A percentile compares a stretch with the other conserved stretches of the same genome.
These are phyloP conservation scores for Paecilomyces fulvus DNA, from an alignment of 2,329 filamentous ascomycete species.

Conservation along the genomic window DNA sequence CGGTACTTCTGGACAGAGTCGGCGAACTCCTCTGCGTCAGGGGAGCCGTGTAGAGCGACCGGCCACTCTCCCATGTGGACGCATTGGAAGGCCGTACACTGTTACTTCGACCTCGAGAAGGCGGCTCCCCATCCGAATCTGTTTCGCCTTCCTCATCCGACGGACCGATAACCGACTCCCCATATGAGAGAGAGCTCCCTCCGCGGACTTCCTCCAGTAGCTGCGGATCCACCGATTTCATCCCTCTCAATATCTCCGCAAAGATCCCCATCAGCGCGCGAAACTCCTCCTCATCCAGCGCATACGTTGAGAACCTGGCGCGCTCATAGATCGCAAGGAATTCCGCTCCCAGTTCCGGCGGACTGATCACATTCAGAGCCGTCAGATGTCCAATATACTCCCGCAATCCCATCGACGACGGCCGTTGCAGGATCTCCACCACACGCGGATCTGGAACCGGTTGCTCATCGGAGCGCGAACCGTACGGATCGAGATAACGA, in stretches of 20 bases:
- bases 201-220: constrained; percentile 37
- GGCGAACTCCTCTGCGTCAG: constrained; percentile 13
- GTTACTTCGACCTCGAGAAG: constrained; percentile 16
- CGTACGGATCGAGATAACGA: constrained; percentile 21
- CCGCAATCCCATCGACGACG: constrained; percentile 62
- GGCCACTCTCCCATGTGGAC: constrained; percentile 20
- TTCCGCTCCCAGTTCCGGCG: constrained; percentile 39
- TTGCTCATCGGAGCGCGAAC: constrained; percentile 20
- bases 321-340: constrained; percentile 76
- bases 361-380: constrained; percentile 54
- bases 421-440: constrained; percentile 62
- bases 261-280: constrained; percentile 75
- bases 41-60: constrained; percentile 20
- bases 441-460: constrained; percentile 55
- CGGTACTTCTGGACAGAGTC: constrained; percentile 6
- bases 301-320: constrained; percentile 68
- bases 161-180: constrained; percentile 28
- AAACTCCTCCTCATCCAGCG: constrained; percentile 64
- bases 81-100: constrained; percentile 18
- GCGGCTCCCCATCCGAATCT: constrained; percentile 19
- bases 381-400: constrained; percentile 69
- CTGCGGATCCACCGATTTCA: constrained; percentile 55
- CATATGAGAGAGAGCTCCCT: constrained; percentile 15
- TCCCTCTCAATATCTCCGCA: constrained; percentile 66
- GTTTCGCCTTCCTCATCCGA: constrained; percentile 33